These are phyloP conservation scores for Phytophthora parvispora DNA, from an alignment of 352 stramenopile genomes.

Conservation along the genomic window DNA sequence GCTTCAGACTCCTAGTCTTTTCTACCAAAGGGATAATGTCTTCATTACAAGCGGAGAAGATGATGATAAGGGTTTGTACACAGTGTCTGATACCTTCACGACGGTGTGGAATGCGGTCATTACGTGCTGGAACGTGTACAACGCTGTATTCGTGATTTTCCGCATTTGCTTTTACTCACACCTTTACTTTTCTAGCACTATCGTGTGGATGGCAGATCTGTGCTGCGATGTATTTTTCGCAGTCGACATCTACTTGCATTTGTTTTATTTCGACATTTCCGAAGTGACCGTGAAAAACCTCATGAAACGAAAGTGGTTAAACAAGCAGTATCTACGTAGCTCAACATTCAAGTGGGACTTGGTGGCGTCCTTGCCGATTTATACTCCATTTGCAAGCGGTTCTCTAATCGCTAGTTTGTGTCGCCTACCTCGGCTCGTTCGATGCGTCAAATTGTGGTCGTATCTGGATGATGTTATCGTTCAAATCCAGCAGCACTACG, in stretches of 20 bases:
- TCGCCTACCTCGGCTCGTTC: slow-evolving; percentile 58
- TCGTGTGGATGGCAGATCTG: slow-evolving; percentile 27
- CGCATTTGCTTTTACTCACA: slow-evolving; percentile 63
- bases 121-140: slow-evolving; percentile 65
- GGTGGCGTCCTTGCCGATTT: slow-evolving; percentile 50
- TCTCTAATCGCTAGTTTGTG: slow-evolving; percentile 49
- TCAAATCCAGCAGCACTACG: slow-evolving; percentile 22
- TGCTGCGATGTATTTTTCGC: slow-evolving; percentile 50
- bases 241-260: slow-evolving; percentile 62
- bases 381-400: slow-evolving; percentile 57
- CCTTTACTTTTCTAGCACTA: slow-evolving; percentile 13
- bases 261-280: slow-evolving; percentile 72
- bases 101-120: slow-evolving; percentile 55
- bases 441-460: slow-evolving; percentile 35
- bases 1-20: slow-evolving; percentile 49
- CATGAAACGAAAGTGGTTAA: slow-evolving; percentile 36
- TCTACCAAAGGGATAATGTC: slow-evolving; percentile 52
- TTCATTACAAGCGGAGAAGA: slow-evolving; percentile 2
- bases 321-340: slow-evolving; percentile 46
- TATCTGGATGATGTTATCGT: slow-evolving; percentile 62
- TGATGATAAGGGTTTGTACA: slow-evolving; percentile 16
- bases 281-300: slow-evolving; percentile 54
- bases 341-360: slow-evolving; percentile 51
- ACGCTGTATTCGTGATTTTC: slow-evolving; percentile 69
- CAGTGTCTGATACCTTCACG: slow-evolving; percentile 2